Percentiles rank a stretch among this genome's conserved stretches.
Conservation (phyloP, 345 rosid species). For the Limnanthes douglasii region DNA sequence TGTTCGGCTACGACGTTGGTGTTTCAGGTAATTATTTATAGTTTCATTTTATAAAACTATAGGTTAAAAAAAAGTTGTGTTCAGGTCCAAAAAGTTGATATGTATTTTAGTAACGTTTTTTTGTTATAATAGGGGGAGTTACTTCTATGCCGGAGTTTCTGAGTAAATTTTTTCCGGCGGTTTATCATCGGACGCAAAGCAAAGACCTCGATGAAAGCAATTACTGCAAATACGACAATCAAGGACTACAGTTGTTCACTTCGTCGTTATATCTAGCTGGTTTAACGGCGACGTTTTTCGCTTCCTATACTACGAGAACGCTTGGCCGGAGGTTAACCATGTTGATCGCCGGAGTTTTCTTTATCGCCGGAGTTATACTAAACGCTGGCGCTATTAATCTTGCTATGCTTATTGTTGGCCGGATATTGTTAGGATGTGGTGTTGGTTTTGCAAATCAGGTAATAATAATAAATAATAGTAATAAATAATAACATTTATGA, state of each 20-base stretch:
- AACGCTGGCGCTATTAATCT: constrained; percentile 69
- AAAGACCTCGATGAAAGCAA: constrained; percentile 19
- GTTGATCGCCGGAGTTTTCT: constrained; percentile 86
- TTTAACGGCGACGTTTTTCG: constrained; percentile 74
- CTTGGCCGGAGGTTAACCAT: constrained; percentile 66
- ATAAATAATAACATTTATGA: too few relatives aligned
- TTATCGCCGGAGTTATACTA: constrained; percentile 54
- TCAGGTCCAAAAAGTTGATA: too few relatives aligned
- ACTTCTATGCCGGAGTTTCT: constrained; percentile 80
- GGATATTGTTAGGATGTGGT: constrained; percentile 87
- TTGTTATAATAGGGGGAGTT: constrained; percentile 51
- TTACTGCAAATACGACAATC: constrained; percentile 91
- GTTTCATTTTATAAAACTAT: too few relatives aligned
- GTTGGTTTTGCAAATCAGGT: constrained; percentile 95
- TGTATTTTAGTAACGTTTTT: too few relatives aligned
- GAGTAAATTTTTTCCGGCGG: constrained; percentile 67
- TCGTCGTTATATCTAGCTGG: constrained; percentile 93
- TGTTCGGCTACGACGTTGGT: constrained; percentile 94
- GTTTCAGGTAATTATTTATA: constrained; percentile 59
- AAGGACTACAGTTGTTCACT: constrained; percentile 79
- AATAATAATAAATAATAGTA: too few relatives aligned
- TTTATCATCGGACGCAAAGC: constrained; percentile 24
- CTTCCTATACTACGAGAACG: constrained; percentile 83
- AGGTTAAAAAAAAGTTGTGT: too few relatives aligned
- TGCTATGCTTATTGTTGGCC: constrained; percentile 81